Evolutionary conservation across 176 grass and related monocot genomes (phyloP), one percentile per base, ranked within the genome.

Genomic region (Avena insularis): DNA sequence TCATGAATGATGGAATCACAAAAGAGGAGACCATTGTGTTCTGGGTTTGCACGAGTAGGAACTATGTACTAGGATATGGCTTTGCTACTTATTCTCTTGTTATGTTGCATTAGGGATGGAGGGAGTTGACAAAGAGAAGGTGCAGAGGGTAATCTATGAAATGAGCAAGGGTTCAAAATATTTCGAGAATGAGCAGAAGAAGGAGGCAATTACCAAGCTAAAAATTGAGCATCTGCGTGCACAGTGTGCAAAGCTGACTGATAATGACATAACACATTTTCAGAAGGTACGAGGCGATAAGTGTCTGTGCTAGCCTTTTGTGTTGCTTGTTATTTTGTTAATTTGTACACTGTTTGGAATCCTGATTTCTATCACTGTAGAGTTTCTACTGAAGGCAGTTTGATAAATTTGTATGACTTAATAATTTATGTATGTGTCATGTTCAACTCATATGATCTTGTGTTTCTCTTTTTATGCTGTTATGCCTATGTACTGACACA

Each of bases 111-210:
- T 57, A 98, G 96, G 96, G 85, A 98, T 96, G 96, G 96, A 96
- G 77, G 96, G 93, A 49, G 92, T 98, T 85, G 96, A 98, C 85
- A 98, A 81, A 57, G 92, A 98, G 59, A 98, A 94, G 77, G 96
- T 96, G 17, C 94, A 93, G 77, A 94, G 85, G 88, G 86, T 96
- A 79, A 94, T 98, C 25, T 96, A 96, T 70, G 92, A 96, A 77
- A 92, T 92, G 92, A 98, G 93, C 76, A 94, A 98, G 78, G 96
- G 96, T 27, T 98, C 93, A 45, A 96, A 98, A 45, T 98, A 94
- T 91, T 98, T 96, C 12, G 92, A 98, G 88, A 96, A 98, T 68
- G 93, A 98, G 88, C 89, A 94, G 85, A 87, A 90, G 81, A 98
- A 98, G 80, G 96, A 98, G 68, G 82, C 87, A 51, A 77, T 89